Conservation (phyloP, 768 basidiomycete species). For the Albatrellus ellisii region DNA sequence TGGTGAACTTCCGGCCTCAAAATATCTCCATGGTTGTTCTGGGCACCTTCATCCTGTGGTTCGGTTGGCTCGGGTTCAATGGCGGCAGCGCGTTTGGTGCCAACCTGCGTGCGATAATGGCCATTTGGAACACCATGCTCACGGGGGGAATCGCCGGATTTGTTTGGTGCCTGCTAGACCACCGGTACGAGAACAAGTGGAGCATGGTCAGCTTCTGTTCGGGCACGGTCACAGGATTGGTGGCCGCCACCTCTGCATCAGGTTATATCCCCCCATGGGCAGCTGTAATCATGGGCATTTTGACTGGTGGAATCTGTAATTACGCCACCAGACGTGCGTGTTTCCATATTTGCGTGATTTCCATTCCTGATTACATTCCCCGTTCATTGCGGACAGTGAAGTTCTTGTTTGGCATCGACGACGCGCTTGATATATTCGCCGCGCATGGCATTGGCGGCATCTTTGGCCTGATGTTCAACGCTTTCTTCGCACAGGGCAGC, state of each 20-base stretch:
- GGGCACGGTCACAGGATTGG: slow-evolving; percentile 80
- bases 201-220: slow-evolving; percentile 90
- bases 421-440: slow-evolving; percentile 86
- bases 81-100: slow-evolving; percentile 84
- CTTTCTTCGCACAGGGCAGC: slow-evolving; percentile 71
- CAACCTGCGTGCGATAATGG: slow-evolving; percentile 75
- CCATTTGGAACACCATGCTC: slow-evolving; percentile 83
- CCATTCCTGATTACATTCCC: slow-evolving; percentile 9
- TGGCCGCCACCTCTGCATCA: slow-evolving; percentile 80
- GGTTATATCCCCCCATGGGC: slow-evolving; percentile 74
- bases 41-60: slow-evolving; percentile 86
- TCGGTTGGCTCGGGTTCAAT: slow-evolving; percentile 92
- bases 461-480: slow-evolving; percentile 71
- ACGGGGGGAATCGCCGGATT: slow-evolving; percentile 72
- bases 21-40: slow-evolving; percentile 75
- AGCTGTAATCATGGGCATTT: slow-evolving; percentile 59
- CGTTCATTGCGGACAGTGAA: slow-evolving; percentile 58
- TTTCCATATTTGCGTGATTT: neutral
- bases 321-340: slow-evolving; percentile 69
- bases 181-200: slow-evolving; percentile 66
- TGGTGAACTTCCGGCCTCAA: slow-evolving; percentile 76
- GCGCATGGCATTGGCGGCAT: slow-evolving; percentile 83
- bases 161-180: slow-evolving; percentile 76
- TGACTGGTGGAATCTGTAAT: slow-evolving; percentile 65
- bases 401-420: slow-evolving; percentile 60